phyloP scores from a whole-genome alignment of 2,329 filamentous ascomycete genomes.

The Pseudogymnoascus sp. region DNA sequence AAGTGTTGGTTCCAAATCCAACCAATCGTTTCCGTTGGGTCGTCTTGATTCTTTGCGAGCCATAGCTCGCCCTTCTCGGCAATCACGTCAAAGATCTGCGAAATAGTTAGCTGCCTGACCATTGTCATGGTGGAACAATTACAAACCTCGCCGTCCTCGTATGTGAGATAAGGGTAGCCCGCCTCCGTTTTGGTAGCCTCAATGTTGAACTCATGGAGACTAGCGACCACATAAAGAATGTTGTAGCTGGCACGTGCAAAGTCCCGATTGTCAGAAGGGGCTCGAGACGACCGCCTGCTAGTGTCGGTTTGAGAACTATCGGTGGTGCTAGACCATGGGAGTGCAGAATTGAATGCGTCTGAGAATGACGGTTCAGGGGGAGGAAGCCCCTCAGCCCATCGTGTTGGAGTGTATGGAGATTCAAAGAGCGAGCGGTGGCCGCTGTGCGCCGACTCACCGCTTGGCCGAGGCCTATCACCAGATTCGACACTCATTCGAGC shows the following conservation, averaged over 20 bases:
- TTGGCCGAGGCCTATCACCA: slow-evolving; percentile 1
- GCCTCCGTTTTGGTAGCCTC: slow-evolving; percentile 84
- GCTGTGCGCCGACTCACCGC: not conserved
- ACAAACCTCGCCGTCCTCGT: slow-evolving; percentile 80
- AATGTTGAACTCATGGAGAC: slow-evolving; percentile 95
- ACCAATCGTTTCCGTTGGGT: slow-evolving; percentile 66
- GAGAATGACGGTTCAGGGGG: slow-evolving; percentile 49
- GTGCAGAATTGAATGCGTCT: slow-evolving; percentile 76
- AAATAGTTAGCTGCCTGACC: slow-evolving; percentile 2
- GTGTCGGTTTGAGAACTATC: slow-evolving; percentile 36
- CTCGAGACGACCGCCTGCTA: slow-evolving; percentile 41
- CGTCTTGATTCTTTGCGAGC: slow-evolving; percentile 96
- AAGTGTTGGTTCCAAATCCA: slow-evolving; percentile 99
- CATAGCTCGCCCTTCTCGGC: slow-evolving; percentile 95
- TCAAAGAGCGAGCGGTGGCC: not conserved
- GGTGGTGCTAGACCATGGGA: slow-evolving; percentile 66
- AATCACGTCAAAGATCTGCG: slow-evolving; percentile 77
- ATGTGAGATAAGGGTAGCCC: slow-evolving; percentile 92
- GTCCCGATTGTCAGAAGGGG: slow-evolving; percentile 50
- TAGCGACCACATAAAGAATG: slow-evolving; percentile 84
- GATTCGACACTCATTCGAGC: not conserved
- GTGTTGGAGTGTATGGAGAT: not conserved
- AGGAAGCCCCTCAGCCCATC: slow-evolving; percentile 16
- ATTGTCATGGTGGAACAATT: not conserved
- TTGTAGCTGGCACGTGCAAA: slow-evolving; percentile 48